Percentiles rank a stretch among this genome's conserved stretches.
Evolutionary conservation across 768 basidiomycete genomes (phyloP).

Genomic region (Rossbeevera mucosa): DNA sequence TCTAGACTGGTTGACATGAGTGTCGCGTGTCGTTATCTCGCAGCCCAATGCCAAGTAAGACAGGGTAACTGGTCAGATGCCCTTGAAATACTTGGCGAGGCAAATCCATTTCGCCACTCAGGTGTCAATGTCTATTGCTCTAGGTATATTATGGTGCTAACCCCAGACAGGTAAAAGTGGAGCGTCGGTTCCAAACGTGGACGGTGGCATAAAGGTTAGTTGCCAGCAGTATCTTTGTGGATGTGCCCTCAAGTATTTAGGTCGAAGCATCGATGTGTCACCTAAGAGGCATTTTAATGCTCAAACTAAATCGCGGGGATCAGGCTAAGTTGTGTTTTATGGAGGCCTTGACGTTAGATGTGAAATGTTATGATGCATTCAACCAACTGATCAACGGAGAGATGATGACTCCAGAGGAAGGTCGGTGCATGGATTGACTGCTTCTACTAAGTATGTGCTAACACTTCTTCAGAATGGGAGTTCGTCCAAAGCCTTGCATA

Average conservation of each 20-base stretch:
- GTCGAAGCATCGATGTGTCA: conserved; percentile 98
- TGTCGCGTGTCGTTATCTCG: conserved; percentile 92
- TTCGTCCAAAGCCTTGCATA: conserved; percentile 86
- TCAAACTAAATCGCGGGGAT: conserved; percentile 86
- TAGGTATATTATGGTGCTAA: conserved; percentile 5
- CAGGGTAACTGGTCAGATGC: conserved; percentile 93
- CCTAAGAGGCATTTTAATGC: conserved; percentile 87
- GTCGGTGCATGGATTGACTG: conserved; percentile 37
- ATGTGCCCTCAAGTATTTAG: conserved; percentile 37
- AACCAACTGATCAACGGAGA: conserved; percentile 85
- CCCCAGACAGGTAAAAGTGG: conserved; percentile 51
- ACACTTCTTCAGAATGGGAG: conserved; percentile 77
- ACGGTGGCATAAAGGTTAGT: conserved; percentile 90
- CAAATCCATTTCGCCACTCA: conserved; percentile 79
- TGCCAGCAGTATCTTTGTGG: neutral
- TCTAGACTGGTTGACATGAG: conserved; percentile 89
- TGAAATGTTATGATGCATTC: conserved; percentile 96
- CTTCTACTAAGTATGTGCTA: conserved; percentile 1
- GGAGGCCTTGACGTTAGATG: conserved; percentile 91
- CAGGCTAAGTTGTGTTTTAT: conserved; percentile 93
- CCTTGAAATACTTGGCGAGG: conserved; percentile 87
- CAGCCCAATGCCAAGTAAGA: conserved; percentile 89
- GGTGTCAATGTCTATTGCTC: conserved; percentile 35
- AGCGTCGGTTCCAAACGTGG: conserved; percentile 69
- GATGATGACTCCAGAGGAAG: conserved; percentile 96